Evolutionary conservation across 106 monocot genomes (phyloP), one percentile per base, ranked within the genome.

Genomic region (Acanthochlamys bracteata): DNA sequence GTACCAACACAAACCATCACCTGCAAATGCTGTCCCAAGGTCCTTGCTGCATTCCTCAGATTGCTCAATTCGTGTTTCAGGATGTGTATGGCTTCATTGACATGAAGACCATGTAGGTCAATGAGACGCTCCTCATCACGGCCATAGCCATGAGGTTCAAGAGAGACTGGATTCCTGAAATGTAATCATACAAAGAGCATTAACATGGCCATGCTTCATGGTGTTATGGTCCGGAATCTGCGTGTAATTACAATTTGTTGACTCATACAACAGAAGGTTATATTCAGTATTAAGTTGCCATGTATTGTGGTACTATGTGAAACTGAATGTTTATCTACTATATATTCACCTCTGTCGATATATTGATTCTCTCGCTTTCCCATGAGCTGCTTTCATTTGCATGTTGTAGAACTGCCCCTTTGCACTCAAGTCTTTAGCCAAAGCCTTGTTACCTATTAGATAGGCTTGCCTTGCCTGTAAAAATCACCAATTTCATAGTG

Each of bases 311-410:
- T 33, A 6, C 33, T 4, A 4, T 49, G 49, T 10, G 6, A 49
- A 49, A 49, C 13, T 4, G 17, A 49, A 4, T 10, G 9, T 14
- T 2, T 14, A 49, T 14, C 17, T 49, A 12, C 17, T 49, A 9
- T 49, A 14, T 24, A 72, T 69, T 46, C 57, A 90, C 90, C 96
- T 98, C 25, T 91, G 86, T 1, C 72, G 77, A 53, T 75, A 91
- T 25, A 82, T 84, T 20, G 71, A 41, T 74, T 98, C 96, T 76
- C 72, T 81, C 52, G 91, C 96, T 72, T 98, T 85, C 16, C 81
- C 85, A 75, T 98, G 96, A 61, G 96, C 85, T 68, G 74, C 74
- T 78, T 85, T 85, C 79, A 91, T 91, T 64, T 98, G 79, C 67
- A 83, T 78, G 46, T 85, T 81, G 77, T 85, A 91, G 25, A 82